Evolutionary conservation across 805 yeast genomes (phyloP), one percentile per base, ranked within the genome.

Genomic region (Danielia oregonensis): DNA sequence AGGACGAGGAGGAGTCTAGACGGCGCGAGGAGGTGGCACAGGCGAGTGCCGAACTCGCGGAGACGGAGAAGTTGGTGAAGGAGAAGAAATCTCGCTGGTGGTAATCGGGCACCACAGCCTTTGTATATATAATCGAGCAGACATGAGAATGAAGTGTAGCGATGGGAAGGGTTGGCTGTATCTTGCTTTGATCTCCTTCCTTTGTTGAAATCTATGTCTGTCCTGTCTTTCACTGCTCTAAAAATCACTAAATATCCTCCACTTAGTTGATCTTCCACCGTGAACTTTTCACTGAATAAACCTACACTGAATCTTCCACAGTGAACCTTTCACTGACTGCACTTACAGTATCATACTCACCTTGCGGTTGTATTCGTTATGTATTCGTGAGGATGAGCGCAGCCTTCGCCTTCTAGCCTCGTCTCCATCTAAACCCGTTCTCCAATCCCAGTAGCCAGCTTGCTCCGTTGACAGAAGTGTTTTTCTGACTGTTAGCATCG

Each of bases 401-500:
- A n/a, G n/a, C n/a, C n/a, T n/a, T n/a, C n/a, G n/a, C n/a, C n/a
- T n/a, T n/a, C n/a, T n/a, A n/a, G n/a, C n/a, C n/a, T n/a, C n/a
- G n/a, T 12, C 45, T 35, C 46, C 48, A 45, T n/a, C 44, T 33
- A 26, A 41, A 39, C 9, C 49, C 43, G 22, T 32, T 37, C 32
- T 33, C 49, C 40, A 44, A 24, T 39, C 48, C 57, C 55, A 57
- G 53, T 53, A 57, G 43, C 59, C 58, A 21, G 57, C 52, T 42
- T 13, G 35, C 27, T 5, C 39, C 30, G 25, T 27, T 30, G 15
- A 39, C 39, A 3, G 44, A 53, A 1, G 63, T 57, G 27, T 43
- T 51, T 47, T 67, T 70, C 44, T 73, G 78, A 33, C 70, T 64
- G 52, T 77, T 77, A 19, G 85, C 82, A 30, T 76, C 83, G 58